Base-by-base conservation (phyloP, 768 basidiomycete genomes). In the Lactifluus subvellereus region DNA sequence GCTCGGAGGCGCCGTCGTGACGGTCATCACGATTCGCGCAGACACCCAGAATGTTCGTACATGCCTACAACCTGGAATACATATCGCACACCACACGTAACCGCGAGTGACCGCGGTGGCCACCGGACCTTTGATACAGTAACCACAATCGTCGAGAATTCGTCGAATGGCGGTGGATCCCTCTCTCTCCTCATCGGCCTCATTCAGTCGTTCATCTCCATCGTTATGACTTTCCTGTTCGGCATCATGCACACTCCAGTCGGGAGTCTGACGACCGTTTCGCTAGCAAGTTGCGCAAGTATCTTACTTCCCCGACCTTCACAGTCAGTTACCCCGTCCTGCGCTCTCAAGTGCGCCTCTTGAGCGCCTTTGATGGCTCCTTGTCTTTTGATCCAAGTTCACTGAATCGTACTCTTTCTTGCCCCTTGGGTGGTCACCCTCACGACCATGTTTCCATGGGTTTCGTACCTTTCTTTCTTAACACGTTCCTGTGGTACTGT, bases 401-500 rank as follows among this genome's bases (percentile, higher is more conserved):
- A 84, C 85, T 51, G 97, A 99, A 74, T 97, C 94, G 0, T 98
- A 99, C 81, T 99, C 97, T 78, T 98, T 93, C 87, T 78, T 98
- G 66, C 98, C 94, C 1, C 81, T 93, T 49, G 95, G 1, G 91
- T 91, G 3, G 97, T 98, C 76, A 89, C 96, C 9, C 76, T 99
- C 72, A 85, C 97, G 59, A 89, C 98, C 79, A 99, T 98, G 96
- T 98, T 94, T 78, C 97, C 79, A 98, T 98, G 96, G 97, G 98
- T 72, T 77, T 99, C 53, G 85, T 89, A 56, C 83, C 98, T 50
- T 99, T 92, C 84, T 99, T 98, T 84, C 80, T 99, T 75, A 97
- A 99, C 78, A 99, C 97, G 7, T 99, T 98, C 88, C 77, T 99
- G 35, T 98, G 97, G n/a, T n/a, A n/a, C n/a, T n/a, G 97, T 99